Conservation (phyloP, 169 alveolate genomes). For the Eimeria acervulina region DNA sequence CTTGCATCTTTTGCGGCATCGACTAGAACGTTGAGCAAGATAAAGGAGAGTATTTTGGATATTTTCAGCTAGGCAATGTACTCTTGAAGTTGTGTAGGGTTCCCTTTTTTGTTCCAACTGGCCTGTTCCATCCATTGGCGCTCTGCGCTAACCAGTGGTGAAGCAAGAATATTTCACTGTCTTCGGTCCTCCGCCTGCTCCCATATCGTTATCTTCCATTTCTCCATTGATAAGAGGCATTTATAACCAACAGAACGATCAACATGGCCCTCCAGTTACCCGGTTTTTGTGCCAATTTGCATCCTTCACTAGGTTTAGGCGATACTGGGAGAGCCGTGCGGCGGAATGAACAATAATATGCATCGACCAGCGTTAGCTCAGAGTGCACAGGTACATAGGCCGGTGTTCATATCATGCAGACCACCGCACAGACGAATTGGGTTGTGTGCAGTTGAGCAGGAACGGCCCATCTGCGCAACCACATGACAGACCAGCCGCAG, state of each 20-base stretch:
- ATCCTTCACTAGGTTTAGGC: neutral
- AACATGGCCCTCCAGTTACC: neutral
- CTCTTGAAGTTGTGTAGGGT: neutral
- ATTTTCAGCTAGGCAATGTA: neutral
- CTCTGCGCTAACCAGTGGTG: constrained; percentile 75
- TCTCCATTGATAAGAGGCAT: neutral
- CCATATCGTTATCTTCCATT: neutral
- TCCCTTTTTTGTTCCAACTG: neutral
- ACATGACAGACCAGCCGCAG: neutral
- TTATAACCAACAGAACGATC: neutral
- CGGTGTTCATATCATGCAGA: neutral
- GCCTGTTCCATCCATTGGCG: constrained; percentile 40
- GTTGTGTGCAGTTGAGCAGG: neutral
- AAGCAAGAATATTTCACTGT: constrained; percentile 17
- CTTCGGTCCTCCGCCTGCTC: neutral
- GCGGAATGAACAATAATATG: neutral
- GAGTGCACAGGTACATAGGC: neutral
- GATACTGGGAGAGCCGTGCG: neutral
- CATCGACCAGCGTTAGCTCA: neutral
- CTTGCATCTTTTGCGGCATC: neutral
- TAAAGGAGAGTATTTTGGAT: neutral
- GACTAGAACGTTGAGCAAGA: neutral
- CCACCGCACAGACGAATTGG: neutral
- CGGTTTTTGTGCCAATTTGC: neutral
- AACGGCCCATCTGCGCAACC: neutral